Conservation (phyloP, 2,329 filamentous ascomycete genomes). For the Thermochaetoides dissita region DNA sequence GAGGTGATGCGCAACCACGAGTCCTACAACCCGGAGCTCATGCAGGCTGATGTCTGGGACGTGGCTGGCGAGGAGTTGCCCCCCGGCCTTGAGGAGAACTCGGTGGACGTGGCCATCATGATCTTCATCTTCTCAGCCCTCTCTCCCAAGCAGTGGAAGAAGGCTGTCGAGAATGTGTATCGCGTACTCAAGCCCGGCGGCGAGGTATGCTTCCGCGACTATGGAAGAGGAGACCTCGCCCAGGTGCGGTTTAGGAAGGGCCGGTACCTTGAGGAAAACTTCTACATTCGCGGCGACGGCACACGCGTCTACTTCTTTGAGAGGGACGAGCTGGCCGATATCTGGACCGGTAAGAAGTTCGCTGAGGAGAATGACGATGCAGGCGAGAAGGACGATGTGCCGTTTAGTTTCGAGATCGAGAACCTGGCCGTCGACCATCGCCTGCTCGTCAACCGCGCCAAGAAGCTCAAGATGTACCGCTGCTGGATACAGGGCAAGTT, state of each 20-base stretch:
- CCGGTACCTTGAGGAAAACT: slow-evolving; percentile 87
- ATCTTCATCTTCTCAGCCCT: slow-evolving; percentile 97
- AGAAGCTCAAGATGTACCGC: slow-evolving; percentile 92
- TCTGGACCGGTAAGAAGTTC: slow-evolving; percentile 50
- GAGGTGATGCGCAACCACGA: slow-evolving; percentile 77
- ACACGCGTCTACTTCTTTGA: slow-evolving; percentile 98
- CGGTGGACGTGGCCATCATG: slow-evolving; percentile 82
- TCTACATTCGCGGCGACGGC: slow-evolving; percentile 89
- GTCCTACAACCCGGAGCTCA: slow-evolving; percentile 55
- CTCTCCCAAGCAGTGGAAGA: slow-evolving; percentile 68
- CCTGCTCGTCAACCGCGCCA: slow-evolving; percentile 80
- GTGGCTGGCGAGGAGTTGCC: slow-evolving; percentile 60
- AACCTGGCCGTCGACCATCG: slow-evolving; percentile 76
- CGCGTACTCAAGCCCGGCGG: slow-evolving; percentile 80
- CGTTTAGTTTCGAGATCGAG: slow-evolving; percentile 59
- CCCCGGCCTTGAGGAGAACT: slow-evolving; percentile 60
- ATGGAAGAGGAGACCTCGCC: slow-evolving; percentile 85
- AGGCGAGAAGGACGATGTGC: slow-evolving; percentile 13
- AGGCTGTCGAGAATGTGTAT: slow-evolving; percentile 69
- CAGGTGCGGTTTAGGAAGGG: slow-evolving; percentile 97
- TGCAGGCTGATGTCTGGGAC: slow-evolving; percentile 93
- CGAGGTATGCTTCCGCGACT: slow-evolving; percentile 90
- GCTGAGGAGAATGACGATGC: slow-evolving; percentile 11
- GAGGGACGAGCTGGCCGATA: slow-evolving; percentile 60
- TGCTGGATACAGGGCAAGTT: slow-evolving; percentile 89